Conservation (phyloP, 345 rosid genomes). For the Adansonia digitata region DNA sequence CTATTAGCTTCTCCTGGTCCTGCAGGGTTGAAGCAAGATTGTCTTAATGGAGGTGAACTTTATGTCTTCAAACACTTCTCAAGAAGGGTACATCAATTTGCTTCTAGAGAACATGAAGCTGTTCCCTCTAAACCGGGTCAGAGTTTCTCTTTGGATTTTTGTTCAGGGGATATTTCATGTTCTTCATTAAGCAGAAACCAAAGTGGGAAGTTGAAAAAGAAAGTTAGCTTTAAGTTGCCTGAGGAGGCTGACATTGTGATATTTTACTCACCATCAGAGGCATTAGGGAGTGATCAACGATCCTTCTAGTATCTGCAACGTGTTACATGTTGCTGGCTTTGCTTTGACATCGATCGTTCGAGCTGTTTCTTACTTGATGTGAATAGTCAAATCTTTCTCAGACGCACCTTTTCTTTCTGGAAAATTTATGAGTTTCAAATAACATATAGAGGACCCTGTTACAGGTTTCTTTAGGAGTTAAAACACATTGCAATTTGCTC, state of each 20-base stretch:
- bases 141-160: constrained; percentile 4
- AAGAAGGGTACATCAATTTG: constrained; percentile 21
- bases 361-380: neutral
- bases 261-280: constrained; percentile 26
- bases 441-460: neutral
- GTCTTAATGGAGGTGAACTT: constrained; percentile 22
- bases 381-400: neutral
- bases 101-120: neutral
- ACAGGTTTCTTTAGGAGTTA: no score
- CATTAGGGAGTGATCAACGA: neutral
- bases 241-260: constrained; percentile 31
- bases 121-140: neutral
- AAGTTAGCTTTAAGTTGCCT: constrained; percentile 40
- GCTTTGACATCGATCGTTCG: neutral
- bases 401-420: neutral
- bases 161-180: neutral
- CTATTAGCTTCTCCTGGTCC: constrained; percentile 31
- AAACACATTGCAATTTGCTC: neutral
- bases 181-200: constrained; percentile 18
- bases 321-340: neutral
- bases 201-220: constrained; percentile 26
- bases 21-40: constrained; percentile 1
- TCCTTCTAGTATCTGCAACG: neutral
- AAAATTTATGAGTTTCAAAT: neutral
- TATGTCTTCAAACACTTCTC: constrained; percentile 17